Base-by-base conservation (phyloP, 73 alveolate species). In the Stentor roeselii region DNA sequence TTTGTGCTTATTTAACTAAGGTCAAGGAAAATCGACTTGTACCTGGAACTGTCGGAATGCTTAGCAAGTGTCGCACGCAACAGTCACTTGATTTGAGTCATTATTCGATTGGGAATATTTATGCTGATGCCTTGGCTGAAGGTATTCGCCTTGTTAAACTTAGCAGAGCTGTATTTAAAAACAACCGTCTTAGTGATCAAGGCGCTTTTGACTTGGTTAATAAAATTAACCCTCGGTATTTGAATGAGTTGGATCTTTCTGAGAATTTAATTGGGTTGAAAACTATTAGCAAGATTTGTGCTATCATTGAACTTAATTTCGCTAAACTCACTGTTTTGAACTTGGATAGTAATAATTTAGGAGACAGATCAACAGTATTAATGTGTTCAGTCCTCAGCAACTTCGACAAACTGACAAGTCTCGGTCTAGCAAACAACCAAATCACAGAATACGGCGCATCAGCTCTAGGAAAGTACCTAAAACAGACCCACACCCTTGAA, bases 91-190 rank as follows among this genome's bases (percentile, higher is more conserved):
- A 60, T 31, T 14, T 60, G 11, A 60, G 78, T 38, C 11, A 60
- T 60, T 60, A 6, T 60, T 60, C 78, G 3, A 60, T 60, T 30
- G 78, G 78, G 3, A 27, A 60, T 31, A 3, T 3, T 3, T 60
- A 60, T 31, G 78, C 78, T 27, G 78, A 60, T 6, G 78, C 78
- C 14, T 27, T 60, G 30, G 6, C 78, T 60, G 78, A 11, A 60
- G 78, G 78, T 6, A 60, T 60, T 60, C 11, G 11, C 6, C 11
- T 6, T 21, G 30, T 60, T 38, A 31, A 27, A 4, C 36, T 60
- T 3, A 21, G 40, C 39, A 60, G 30, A 60, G 36, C 36, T 21
- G 36, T 6, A 6, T 60, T 60, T 3, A 60, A 60, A 27, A 60
- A 60, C 30, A 60, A 60, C 39, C 11, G 78, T 3, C 78, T 60